Conservation (phyloP, 108 stramenopile species). For the Nitzschia sp. region DNA sequence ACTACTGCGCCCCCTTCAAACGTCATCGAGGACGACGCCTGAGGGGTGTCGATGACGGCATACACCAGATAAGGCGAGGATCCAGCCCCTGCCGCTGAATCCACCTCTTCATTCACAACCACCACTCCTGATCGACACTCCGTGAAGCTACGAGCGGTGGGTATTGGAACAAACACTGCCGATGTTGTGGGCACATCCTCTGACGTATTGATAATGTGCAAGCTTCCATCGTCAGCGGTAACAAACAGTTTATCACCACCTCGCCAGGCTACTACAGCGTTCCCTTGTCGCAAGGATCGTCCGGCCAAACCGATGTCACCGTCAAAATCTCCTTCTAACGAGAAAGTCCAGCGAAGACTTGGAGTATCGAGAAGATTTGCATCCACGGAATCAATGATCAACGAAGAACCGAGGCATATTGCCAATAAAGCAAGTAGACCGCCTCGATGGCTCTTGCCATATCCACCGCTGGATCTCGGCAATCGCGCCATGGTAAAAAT, state of each 20-base stretch:
- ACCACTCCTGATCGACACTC: conserved; percentile 35
- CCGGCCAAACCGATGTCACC: neutral
- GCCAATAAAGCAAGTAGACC: neutral
- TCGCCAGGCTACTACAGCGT: conserved; percentile 33
- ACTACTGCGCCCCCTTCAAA: neutral
- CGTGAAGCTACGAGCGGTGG: neutral
- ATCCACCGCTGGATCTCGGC: neutral
- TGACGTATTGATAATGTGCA: conserved; percentile 30
- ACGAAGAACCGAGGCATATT: neutral
- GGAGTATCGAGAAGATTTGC: conserved; percentile 9
- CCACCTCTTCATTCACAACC: neutral
- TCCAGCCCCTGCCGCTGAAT: neutral
- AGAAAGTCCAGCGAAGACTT: conserved; percentile 1
- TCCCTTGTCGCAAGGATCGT: conserved; percentile 41
- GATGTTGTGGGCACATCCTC: neutral
- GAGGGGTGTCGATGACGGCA: conserved; percentile 36
- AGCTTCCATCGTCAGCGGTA: conserved; percentile 42
- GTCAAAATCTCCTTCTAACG: neutral
- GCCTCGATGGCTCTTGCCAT: neutral
- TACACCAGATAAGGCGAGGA: conserved; percentile 30
- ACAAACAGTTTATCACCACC: conserved; percentile 34
- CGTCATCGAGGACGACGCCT: neutral
- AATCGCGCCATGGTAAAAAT: neutral
- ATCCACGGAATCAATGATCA: neutral
- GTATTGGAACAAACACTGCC: conserved; percentile 27